phyloP scores from a whole-genome alignment of 306 rosid species.

The Fragaria iinumae region DNA sequence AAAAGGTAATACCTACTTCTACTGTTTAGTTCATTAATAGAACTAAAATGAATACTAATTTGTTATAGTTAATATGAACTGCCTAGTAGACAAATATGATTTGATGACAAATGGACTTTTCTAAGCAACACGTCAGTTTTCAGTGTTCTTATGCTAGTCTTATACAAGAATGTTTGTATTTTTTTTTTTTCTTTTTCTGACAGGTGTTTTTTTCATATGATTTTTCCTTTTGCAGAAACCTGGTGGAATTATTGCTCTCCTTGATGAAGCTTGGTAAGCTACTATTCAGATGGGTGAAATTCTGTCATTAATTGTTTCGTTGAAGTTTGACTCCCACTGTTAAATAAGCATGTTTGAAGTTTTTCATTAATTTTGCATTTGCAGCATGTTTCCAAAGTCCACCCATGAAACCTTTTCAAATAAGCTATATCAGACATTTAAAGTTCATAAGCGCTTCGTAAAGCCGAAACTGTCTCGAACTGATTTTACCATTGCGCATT shows the following conservation, averaged over 20 bases:
- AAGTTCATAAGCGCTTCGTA: conserved; percentile 82
- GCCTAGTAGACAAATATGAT: neutral
- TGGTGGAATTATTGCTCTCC: conserved; percentile 96
- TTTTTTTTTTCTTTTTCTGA: conserved; percentile 3
- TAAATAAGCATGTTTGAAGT: neutral
- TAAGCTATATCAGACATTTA: conserved; percentile 96
- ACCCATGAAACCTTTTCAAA: conserved; percentile 99
- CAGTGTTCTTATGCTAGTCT: neutral
- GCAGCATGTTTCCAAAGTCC: conserved; percentile 99
- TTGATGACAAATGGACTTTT: neutral
- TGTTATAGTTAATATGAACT: neutral
- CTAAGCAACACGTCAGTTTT: neutral
- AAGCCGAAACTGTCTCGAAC: conserved; percentile 98
- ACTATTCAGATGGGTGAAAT: conserved; percentile 17
- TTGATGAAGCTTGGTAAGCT: conserved; percentile 97
- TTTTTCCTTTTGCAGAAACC: conserved; percentile 74
- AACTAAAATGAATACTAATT: conserved; percentile 14
- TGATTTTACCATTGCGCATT: conserved; percentile 79
- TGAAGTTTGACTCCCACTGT: conserved; percentile 24
- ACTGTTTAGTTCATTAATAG: conserved; percentile 20
- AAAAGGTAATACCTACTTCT: conserved; percentile 58
- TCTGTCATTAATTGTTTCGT: conserved; percentile 13
- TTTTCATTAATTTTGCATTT: conserved; percentile 17
- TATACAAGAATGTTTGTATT: neutral
- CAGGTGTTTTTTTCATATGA: conserved; percentile 9